These are phyloP conservation scores for Lachancea quebecensis DNA, from an alignment of 805 yeast species.

Conservation along the genomic window DNA sequence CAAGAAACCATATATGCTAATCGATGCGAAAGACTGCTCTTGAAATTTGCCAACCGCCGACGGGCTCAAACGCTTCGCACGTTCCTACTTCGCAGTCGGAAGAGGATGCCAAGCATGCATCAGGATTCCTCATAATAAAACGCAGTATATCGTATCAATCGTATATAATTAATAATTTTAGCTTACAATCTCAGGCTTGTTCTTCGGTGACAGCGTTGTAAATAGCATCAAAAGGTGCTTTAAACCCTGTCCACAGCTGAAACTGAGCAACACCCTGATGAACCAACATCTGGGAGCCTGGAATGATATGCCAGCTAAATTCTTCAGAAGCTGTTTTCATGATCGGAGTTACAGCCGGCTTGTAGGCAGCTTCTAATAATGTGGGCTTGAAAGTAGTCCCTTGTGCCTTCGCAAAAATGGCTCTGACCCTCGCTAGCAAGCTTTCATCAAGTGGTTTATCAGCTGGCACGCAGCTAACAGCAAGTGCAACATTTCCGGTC, in stretches of 20 bases:
- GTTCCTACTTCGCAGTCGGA: neutral
- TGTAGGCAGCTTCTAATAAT: constrained; percentile 89
- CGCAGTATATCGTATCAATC: neutral
- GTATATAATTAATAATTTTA: neutral
- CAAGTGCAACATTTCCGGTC: constrained; percentile 42
- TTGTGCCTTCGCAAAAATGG: constrained; percentile 38
- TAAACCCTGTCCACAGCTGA: constrained; percentile 60
- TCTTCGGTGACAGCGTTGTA: constrained; percentile 48
- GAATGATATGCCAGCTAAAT: constrained; percentile 71
- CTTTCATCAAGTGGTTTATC: constrained; percentile 56
- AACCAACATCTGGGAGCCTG: constrained; percentile 88
- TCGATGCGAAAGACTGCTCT: too few species aligned
- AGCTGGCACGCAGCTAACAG: constrained; percentile 80
- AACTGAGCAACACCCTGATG: constrained; percentile 92
- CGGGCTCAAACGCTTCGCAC: neutral
- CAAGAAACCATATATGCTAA: too few species aligned
- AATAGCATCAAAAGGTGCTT: constrained; percentile 56
- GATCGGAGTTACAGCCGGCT: constrained; percentile 78
- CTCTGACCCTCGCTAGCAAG: constrained; percentile 43
- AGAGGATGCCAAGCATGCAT: too few species aligned
- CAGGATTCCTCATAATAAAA: neutral
- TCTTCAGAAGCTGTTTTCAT: constrained; percentile 67
- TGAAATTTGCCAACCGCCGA: neutral
- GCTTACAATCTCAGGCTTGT: neutral
- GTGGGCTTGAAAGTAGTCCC: constrained; percentile 41